Base-by-base conservation (phyloP, 345 rosid genomes). In the Pistacia integerrima region DNA sequence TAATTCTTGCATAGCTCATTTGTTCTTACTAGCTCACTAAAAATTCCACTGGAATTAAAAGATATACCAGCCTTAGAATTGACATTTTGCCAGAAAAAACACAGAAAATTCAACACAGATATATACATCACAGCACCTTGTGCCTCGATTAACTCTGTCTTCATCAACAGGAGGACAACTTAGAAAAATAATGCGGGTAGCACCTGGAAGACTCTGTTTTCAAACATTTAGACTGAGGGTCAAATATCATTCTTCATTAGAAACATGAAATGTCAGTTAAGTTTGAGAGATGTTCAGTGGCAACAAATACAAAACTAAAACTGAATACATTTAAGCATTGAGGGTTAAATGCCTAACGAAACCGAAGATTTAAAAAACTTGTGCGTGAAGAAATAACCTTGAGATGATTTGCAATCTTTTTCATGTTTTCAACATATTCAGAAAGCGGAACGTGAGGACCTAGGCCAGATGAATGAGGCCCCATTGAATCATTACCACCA, bases 401-500 rank as follows among this genome's bases (percentile, higher is more conserved):
- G 61, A 97, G 88, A 85, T 92, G 97, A 78, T 80, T 65, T 48
- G 85, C 92, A 69, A 94, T 94, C 81, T 87, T 90, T 78, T 85
- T 85, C 97, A 92, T 92, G 87, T 97, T 92, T 36, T 92, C 91
- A 22, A 92, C 72, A 69, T 90, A 97, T 70, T 92, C 92, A 61
- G 84, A 49, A 71, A 97, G 92, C 3, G 96, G 98, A 0, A 97
- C 97, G 66, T 97, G 98, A 70, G 98, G 97, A 63, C 99, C 99
- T 13, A 94, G 82, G 77, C 96, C 97, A 80, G 97, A 90, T 61
- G 97, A 62, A 81, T 97, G 98, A 85, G 99, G 84, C 20, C 96
- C 97, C 96, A 97, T 92, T 8, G 99, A 94, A 77, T 94, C 98
- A 61, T 97, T 97, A 70, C 98, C 99, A 41, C 99, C 99, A 80